A percentile compares a stretch with the other conserved stretches of the same genome.
Conservation (phyloP, 2,329 filamentous ascomycete genomes). For the Claviceps spartinae region DNA sequence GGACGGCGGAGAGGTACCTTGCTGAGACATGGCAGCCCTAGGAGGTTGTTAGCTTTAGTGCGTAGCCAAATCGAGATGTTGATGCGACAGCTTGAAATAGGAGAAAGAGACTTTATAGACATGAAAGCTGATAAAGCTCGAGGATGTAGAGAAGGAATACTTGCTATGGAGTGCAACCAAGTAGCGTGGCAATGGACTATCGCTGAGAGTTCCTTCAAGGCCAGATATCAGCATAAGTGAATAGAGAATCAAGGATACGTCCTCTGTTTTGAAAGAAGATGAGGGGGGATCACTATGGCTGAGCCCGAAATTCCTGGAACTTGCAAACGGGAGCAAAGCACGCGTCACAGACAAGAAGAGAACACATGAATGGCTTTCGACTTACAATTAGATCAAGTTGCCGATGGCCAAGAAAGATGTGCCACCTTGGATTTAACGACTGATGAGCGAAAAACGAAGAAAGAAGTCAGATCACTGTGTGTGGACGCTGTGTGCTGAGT, state of each 20-base stretch:
- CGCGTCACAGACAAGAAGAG: not conserved
- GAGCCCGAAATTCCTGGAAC: not conserved
- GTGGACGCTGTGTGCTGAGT: constrained; percentile 1
- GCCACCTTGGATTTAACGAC: not conserved
- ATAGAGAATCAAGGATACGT: not conserved
- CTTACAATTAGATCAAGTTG: not conserved
- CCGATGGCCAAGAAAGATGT: not conserved
- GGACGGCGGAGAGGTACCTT: constrained; percentile 15
- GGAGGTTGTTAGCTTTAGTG: not conserved
- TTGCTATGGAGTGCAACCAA: not conserved
- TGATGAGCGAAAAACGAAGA: not conserved
- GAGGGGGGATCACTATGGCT: not conserved
- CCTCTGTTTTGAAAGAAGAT: not conserved
- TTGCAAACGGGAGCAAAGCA: not conserved
- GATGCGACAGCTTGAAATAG: not conserved
- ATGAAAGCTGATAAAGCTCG: too few relatives aligned
- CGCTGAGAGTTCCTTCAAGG: too few relatives aligned
- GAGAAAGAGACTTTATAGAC: not conserved
- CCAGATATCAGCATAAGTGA: not conserved
- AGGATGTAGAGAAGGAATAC: not conserved
- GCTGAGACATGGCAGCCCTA: constrained; percentile 18
- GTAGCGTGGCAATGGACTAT: not conserved
- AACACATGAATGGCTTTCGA: not conserved
- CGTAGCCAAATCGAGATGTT: not conserved
- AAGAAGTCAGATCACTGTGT: not conserved